Percentiles rank a stretch among this genome's conserved stretches.
Evolutionary conservation across 805 yeast species (phyloP).

Genomic region (Ogataea pignaliae): DNA sequence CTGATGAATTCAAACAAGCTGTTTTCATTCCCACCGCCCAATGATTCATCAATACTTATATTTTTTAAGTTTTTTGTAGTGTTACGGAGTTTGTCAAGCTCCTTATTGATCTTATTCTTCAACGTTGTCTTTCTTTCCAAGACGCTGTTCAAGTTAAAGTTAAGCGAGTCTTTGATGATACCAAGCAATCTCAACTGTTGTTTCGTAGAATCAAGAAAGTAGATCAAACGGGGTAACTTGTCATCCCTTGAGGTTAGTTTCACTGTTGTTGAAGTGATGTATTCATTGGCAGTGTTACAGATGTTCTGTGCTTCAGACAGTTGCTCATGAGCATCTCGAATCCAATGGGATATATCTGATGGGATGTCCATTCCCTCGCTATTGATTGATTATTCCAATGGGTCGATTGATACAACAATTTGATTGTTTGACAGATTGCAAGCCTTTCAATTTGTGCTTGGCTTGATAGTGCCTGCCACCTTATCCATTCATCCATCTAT

Average conservation of each 20-base stretch:
- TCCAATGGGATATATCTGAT: conserved; percentile 30
- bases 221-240: conserved; percentile 38
- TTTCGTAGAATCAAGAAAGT: conserved; percentile 39
- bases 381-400: background rate
- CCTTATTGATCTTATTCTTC: conserved; percentile 20
- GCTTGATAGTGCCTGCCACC: too few relatives aligned
- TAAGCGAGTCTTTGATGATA: conserved; percentile 26
- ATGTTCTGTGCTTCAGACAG: conserved; percentile 45
- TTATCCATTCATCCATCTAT: too few relatives aligned
- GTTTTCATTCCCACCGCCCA: conserved; percentile 14
- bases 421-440: background rate
- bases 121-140: conserved; percentile 21
- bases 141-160: conserved; percentile 23
- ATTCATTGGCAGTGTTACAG: conserved; percentile 46
- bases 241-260: conserved; percentile 38
- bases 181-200: conserved; percentile 44
- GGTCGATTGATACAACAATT: background rate
- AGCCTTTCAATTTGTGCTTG: too few relatives aligned
- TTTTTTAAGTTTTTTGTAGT: conserved; percentile 32
- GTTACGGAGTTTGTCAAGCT: conserved; percentile 31
- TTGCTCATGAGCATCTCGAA: conserved; percentile 42
- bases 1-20: conserved; percentile 46
- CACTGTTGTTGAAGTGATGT: conserved; percentile 33
- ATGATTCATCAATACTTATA: conserved; percentile 33
- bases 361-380: background rate